Conservation (phyloP, 2,329 filamentous ascomycete species). For the Phialemoniopsis sp. region DNA sequence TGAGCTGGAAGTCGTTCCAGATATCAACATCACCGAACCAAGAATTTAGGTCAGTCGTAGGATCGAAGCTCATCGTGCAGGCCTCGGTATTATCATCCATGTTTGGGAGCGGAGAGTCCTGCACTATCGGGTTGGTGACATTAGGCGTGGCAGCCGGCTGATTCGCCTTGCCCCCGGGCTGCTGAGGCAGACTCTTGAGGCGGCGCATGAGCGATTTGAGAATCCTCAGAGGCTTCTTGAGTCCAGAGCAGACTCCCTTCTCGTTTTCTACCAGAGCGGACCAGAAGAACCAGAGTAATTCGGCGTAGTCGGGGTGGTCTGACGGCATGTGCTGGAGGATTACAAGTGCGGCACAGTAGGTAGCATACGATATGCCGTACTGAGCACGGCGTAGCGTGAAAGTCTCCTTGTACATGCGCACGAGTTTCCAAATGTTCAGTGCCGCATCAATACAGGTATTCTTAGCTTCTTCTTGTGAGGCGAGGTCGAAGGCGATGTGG, state of each 20-base stretch:
- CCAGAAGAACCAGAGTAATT: conserved; percentile 31
- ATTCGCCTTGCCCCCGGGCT: too few species aligned
- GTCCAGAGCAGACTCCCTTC: conserved; percentile 26
- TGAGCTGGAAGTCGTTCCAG: too few species aligned
- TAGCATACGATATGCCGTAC: conserved; percentile 34
- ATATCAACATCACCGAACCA: too few species aligned
- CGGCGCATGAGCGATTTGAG: conserved; percentile 27
- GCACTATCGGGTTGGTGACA: too few species aligned
- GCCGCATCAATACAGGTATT: conserved; percentile 19
- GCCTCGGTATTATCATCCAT: too few species aligned
- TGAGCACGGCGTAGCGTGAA: conserved; percentile 32
- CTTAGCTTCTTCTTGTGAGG: background rate
- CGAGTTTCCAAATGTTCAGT: conserved; percentile 31
- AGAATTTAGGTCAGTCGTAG: too few species aligned
- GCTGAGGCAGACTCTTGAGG: too few species aligned
- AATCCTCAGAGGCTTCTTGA: conserved; percentile 26
- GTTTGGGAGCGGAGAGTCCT: too few species aligned
- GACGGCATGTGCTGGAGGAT: conserved; percentile 23
- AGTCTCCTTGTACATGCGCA: conserved; percentile 25
- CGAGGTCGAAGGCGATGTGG: conserved; percentile 18
- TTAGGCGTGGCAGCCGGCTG: too few species aligned
- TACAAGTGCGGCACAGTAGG: conserved; percentile 29
- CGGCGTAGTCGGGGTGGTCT: conserved; percentile 21
- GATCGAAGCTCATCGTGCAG: too few species aligned
- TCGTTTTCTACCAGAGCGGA: conserved; percentile 26